Conservation (phyloP, 495 filamentous ascomycete species). For the Beverwykella pulmonaria region DNA sequence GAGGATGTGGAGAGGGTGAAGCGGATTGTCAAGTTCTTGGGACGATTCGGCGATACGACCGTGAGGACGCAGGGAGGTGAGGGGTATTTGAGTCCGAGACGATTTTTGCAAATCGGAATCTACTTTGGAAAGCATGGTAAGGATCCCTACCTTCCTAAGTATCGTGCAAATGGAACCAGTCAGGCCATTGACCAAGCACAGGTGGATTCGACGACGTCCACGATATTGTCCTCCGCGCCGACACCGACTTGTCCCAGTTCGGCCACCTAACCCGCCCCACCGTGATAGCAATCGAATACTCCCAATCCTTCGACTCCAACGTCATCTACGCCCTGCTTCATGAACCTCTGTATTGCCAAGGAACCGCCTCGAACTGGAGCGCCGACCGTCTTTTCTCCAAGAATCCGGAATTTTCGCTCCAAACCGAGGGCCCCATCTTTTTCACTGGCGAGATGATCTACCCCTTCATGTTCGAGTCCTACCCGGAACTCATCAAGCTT, state of each 20-base stretch:
- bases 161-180: too few species aligned
- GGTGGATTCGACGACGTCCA: conserved; percentile 45
- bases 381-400: conserved; percentile 56
- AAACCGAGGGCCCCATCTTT: conserved; percentile 59
- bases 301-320: conserved; percentile 68
- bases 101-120: conserved; percentile 76
- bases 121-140: conserved; percentile 74
- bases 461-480: conserved; percentile 77
- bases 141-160: too few species aligned
- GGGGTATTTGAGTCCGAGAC: conserved; percentile 63
- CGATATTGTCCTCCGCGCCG: conserved; percentile 68
- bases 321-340: conserved; percentile 86
- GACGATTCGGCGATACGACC: conserved; percentile 61
- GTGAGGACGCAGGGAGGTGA: conserved; percentile 65
- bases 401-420: conserved; percentile 51
- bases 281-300: conserved; percentile 64
- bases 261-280: conserved; percentile 72
- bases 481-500: conserved; percentile 68
- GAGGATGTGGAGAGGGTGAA: conserved; percentile 77
- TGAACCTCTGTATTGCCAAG: conserved; percentile 80
- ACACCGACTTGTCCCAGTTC: conserved; percentile 70
- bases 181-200: conserved; percentile 15
- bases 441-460: conserved; percentile 96
- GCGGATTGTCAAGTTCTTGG: conserved; percentile 55
- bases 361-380: conserved; percentile 61